Percentiles rank a stretch among this genome's conserved stretches.
These are phyloP conservation scores for Neofusicoccum kwambonambiense DNA, from an alignment of 2,329 filamentous ascomycete genomes.

Conservation along the genomic window DNA sequence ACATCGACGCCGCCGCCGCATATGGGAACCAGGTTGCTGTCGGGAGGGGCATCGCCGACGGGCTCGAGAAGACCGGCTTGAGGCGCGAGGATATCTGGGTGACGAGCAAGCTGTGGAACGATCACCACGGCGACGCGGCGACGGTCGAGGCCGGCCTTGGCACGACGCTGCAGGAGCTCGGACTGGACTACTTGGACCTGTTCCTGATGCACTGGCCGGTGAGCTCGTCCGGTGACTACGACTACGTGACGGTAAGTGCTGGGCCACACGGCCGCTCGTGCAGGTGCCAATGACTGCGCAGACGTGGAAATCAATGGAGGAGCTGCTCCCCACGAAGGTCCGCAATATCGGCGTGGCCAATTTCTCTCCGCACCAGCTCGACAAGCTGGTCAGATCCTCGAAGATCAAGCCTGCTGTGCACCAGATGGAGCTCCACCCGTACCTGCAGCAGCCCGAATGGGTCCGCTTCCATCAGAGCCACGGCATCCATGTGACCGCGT, in stretches of 20 bases:
- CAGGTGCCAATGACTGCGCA: slow-evolving; percentile 24
- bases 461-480: slow-evolving; percentile 51
- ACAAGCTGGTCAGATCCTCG: slow-evolving; percentile 55
- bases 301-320: slow-evolving; percentile 69
- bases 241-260: slow-evolving; percentile 16
- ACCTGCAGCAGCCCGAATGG: slow-evolving; percentile 57
- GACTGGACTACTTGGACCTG: slow-evolving; percentile 41
- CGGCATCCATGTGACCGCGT: slow-evolving; percentile 54
- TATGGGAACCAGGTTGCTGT: slow-evolving; percentile 48
- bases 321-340: slow-evolving; percentile 59
- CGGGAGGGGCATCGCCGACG: slow-evolving; percentile 41
- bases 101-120: slow-evolving; percentile 41
- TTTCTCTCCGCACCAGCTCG: slow-evolving; percentile 57
- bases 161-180: slow-evolving; percentile 38
- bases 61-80: slow-evolving; percentile 32
- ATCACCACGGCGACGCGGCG: slow-evolving; percentile 12
- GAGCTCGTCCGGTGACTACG: slow-evolving; percentile 20
- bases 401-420: slow-evolving; percentile 67
- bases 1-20: slow-evolving; percentile 49
- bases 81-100: slow-evolving; percentile 39
- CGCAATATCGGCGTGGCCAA: slow-evolving; percentile 77
- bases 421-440: slow-evolving; percentile 80
- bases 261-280: background rate
- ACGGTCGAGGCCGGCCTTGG: slow-evolving; percentile 28
- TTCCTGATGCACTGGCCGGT: slow-evolving; percentile 45